A percentile compares a stretch with the other conserved stretches of the same genome.
These are phyloP conservation scores for Avena atlantica DNA, from an alignment of 176 grass and related monocot species.

Conservation along the genomic window DNA sequence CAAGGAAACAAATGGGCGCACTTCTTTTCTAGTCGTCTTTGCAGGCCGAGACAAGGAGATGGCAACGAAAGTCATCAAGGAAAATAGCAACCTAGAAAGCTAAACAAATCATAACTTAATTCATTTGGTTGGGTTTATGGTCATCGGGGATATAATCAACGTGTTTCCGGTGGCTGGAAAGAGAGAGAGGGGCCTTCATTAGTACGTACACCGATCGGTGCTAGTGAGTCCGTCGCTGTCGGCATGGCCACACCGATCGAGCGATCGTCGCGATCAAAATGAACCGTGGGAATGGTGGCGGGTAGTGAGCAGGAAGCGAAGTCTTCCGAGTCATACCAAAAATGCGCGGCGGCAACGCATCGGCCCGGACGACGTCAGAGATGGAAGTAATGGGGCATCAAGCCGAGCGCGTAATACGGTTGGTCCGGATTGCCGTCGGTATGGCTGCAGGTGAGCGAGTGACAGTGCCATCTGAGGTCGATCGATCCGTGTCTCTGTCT, in stretches of 20 bases:
- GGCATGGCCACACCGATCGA: not conserved
- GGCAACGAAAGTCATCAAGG: not conserved
- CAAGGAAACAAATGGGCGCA: not conserved
- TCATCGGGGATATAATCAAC: not conserved
- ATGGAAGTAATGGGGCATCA: not conserved
- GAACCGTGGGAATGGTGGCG: not conserved
- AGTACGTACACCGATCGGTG: not conserved
- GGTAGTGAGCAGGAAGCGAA: not conserved
- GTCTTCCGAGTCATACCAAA: constrained; percentile 31
- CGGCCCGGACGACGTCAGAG: not conserved
- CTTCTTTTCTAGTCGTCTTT: not conserved
- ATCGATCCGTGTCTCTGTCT: not conserved
- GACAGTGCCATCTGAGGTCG: not conserved
- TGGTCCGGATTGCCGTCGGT: not conserved
- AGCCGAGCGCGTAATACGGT: constrained; percentile 7
- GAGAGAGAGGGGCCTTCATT: too few species aligned
- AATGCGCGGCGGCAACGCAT: not conserved
- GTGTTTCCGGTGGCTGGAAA: not conserved
- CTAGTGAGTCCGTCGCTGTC: constrained; percentile 12
- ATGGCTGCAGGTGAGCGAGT: not conserved
- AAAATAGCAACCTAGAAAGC: not conserved
- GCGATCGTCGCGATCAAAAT: constrained; percentile 16
- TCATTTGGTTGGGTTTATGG: not conserved
- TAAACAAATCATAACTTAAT: not conserved
- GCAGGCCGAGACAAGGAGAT: not conserved